Base-by-base conservation (phyloP, 2,329 filamentous ascomycete genomes). In the Gaeumannomyces tritici region DNA sequence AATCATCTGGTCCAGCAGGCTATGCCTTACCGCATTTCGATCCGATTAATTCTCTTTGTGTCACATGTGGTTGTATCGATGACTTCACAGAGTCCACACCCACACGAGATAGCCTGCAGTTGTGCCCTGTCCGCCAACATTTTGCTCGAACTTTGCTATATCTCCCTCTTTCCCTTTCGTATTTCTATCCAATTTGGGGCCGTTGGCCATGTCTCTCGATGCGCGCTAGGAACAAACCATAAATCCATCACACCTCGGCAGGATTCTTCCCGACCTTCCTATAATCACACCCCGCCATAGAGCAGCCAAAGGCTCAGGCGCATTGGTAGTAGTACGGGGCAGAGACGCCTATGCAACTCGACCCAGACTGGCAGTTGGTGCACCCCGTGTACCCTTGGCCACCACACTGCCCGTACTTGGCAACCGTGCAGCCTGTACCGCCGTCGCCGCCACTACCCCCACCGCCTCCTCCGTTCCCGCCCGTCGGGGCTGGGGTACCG, bases 281-380 rank as follows among this genome's bases (percentile, higher is more conserved):
- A 4, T 12, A 2, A 4, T 1, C 13, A 42, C 21, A 12, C 35
- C 13, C 21, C 7, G 35, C 54, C 51, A 55, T 21, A n/a, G 8
- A 3, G 2, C 54, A 15, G 12, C 24, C 26, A 12, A 26, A 21
- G 26, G 24, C 26, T 27, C 29, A 60, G 18, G 63, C 64, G 47
- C 68, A 70, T 63, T 70, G 69, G 62, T 66, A 69, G 60, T 69
- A 69, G 62, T 69, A 69, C 24, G 67, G 68, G 12, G 68, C 64
- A 29, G 68, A 69, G 51, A 70, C 67, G 35, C 59, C 68, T 65
- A 66, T 67, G 66, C 69, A 70, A n/a, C 64, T 64, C 33, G 55
- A 66, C 13, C 69, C 69, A 24, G 58, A 57, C 67, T 64, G 63
- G 31, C 68, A 70, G 59, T 61, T 60, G 0, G 65, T 70, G 64